A percentile compares a stretch with the other conserved stretches of the same genome.
Evolutionary conservation across 805 yeast species (phyloP).

Genomic region (Wickerhamomyces hampshirensis): DNA sequence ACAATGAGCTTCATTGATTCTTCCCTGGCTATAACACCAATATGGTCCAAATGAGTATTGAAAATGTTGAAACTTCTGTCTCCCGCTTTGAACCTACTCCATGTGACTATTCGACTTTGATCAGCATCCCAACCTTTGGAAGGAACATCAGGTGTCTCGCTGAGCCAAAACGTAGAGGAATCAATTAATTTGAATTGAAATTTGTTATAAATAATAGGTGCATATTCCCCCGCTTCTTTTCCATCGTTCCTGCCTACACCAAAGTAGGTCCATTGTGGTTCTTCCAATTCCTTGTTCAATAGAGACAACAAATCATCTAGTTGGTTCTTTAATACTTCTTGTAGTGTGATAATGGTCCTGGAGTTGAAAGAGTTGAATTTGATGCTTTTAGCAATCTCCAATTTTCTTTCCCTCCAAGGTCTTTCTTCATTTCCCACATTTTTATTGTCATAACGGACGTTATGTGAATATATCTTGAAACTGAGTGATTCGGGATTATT

Average conservation of each 20-base stretch:
- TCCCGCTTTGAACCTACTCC: conserved; percentile 26
- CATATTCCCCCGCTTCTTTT: conserved; percentile 41
- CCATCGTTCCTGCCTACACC: conserved; percentile 54
- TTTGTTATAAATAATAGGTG: conserved; percentile 41
- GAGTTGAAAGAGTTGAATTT: conserved; percentile 30
- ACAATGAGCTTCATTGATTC: conserved; percentile 41
- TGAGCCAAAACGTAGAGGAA: conserved; percentile 46
- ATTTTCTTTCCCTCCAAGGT: conserved; percentile 40
- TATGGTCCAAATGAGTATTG: conserved; percentile 49
- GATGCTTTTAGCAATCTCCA: conserved; percentile 35
- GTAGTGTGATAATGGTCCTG: conserved; percentile 40
- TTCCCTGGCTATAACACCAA: conserved; percentile 39
- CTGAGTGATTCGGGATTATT: not conserved
- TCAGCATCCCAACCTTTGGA: conserved; percentile 49
- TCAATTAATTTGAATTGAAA: conserved; percentile 35
- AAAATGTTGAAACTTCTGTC: conserved; percentile 25
- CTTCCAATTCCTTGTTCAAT: conserved; percentile 25
- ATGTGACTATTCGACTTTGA: conserved; percentile 33
- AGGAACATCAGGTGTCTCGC: conserved; percentile 50
- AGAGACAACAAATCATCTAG: conserved; percentile 36
- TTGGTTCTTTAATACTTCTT: conserved; percentile 45
- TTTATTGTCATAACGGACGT: conserved; percentile 40
- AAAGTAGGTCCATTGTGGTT: conserved; percentile 37
- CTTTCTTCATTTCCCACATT: conserved; percentile 34
- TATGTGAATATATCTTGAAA: conserved; percentile 34